Percentiles rank a stretch among this genome's conserved stretches.
phyloP scores from a whole-genome alignment of 2,329 filamentous ascomycete species.

The Xylogone sp. region DNA sequence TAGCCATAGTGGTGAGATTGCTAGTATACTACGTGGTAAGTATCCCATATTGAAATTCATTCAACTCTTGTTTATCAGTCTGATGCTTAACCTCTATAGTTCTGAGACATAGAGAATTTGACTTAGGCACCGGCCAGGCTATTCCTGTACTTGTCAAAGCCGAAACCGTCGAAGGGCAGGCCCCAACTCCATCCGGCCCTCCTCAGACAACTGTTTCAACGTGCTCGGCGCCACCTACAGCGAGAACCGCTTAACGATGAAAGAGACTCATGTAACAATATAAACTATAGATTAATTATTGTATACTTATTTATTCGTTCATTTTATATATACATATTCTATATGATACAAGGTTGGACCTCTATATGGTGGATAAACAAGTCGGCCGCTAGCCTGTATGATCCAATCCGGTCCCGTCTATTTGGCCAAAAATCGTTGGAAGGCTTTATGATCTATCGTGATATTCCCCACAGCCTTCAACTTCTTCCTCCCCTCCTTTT shows the following conservation, averaged over 20 bases:
- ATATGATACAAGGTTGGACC: neutral
- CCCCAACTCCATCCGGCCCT: constrained; percentile 8
- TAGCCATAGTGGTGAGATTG: constrained; percentile 57
- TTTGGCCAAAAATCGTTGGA: constrained; percentile 89
- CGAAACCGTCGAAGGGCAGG: constrained; percentile 31
- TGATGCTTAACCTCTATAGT: constrained; percentile 31
- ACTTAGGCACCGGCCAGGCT: constrained; percentile 61
- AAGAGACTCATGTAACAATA: neutral
- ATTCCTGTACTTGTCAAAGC: constrained; percentile 66
- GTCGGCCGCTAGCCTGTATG: neutral
- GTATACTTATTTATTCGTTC: too few relatives aligned
- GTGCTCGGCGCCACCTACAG: constrained; percentile 37
- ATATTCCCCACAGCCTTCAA: constrained; percentile 84
- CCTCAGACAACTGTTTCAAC: constrained; percentile 37
- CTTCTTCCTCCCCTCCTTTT: constrained; percentile 92
- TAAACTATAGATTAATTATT: neutral
- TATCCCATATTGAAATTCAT: neutral
- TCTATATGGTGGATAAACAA: neutral
- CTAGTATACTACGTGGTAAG: constrained; percentile 39
- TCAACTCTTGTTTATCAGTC: too few relatives aligned
- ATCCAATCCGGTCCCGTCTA: constrained; percentile 32
- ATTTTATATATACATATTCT: too few relatives aligned
- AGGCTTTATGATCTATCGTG: constrained; percentile 92
- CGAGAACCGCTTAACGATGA: neutral
- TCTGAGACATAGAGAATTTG: constrained; percentile 58